Conservation (phyloP, 352 stramenopile species). For the Phytophthora crassamura region DNA sequence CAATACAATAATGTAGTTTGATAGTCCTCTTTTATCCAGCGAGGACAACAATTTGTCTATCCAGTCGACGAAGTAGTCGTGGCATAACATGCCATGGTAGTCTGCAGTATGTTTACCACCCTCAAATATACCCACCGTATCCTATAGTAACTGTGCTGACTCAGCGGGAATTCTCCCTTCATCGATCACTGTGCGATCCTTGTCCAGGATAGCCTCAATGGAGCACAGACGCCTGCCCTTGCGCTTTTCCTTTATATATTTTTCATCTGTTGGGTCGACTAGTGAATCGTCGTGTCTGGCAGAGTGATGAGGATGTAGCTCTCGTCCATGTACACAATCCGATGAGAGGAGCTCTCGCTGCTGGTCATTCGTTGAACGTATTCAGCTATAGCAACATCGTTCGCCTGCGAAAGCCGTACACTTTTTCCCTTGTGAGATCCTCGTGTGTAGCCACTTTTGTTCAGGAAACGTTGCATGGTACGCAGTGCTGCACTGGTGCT, state of each 20-base stretch:
- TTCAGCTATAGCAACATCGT: slow-evolving; percentile 9
- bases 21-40: background rate
- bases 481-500: background rate
- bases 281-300: background rate
- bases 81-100: slow-evolving; percentile 7
- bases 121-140: slow-evolving; percentile 5
- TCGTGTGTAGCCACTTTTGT: background rate
- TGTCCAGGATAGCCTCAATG: background rate
- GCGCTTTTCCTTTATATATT: background rate
- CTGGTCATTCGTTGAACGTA: slow-evolving; percentile 10
- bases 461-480: background rate
- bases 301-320: slow-evolving; percentile 35
- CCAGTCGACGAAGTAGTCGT: background rate
- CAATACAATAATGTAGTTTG: slow-evolving; percentile 15
- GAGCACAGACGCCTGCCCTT: background rate
- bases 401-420: background rate
- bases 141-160: background rate
- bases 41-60: background rate
- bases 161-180: background rate
- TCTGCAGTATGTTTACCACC: slow-evolving; percentile 1
- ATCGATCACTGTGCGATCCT: background rate
- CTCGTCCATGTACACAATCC: slow-evolving; percentile 39
- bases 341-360: background rate
- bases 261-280: background rate
- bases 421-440: background rate